Percentiles rank a stretch among this genome's conserved stretches.
Evolutionary conservation across 805 yeast species (phyloP).

Genomic region (Suhomyces faveliae): DNA sequence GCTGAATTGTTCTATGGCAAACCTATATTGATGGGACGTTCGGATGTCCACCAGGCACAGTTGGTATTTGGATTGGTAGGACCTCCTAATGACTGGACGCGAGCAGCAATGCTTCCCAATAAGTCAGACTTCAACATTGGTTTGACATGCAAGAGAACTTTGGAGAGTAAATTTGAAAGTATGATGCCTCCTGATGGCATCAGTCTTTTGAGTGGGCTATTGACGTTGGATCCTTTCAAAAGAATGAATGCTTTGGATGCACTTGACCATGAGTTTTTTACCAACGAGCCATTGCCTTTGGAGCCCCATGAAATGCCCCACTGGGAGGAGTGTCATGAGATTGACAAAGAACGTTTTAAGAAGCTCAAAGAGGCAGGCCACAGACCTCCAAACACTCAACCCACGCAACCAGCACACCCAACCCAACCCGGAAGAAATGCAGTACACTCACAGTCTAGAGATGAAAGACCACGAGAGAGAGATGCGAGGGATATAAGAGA

Average conservation of each 20-base stretch:
- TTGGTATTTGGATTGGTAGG: conserved; percentile 81
- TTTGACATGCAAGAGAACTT: conserved; percentile 45
- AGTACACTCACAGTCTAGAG: neutral
- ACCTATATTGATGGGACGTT: conserved; percentile 82
- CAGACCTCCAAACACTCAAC: neutral
- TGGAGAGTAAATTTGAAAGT: conserved; percentile 49
- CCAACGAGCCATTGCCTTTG: conserved; percentile 63
- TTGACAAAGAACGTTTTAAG: conserved; percentile 64
- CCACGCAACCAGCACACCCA: too few relatives aligned
- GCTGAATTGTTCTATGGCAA: conserved; percentile 81
- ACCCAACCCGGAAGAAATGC: too few relatives aligned
- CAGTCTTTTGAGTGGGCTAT: conserved; percentile 56
- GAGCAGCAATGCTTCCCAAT: conserved; percentile 56
- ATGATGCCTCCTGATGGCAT: conserved; percentile 48
- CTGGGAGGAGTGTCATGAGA: conserved; percentile 86
- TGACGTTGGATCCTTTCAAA: conserved; percentile 66
- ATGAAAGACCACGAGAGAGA: neutral
- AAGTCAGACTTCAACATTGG: conserved; percentile 45
- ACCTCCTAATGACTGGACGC: conserved; percentile 70
- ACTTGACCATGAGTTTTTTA: conserved; percentile 66
- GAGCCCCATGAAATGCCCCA: conserved; percentile 53
- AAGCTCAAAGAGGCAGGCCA: conserved; percentile 32
- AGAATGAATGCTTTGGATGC: conserved; percentile 83
- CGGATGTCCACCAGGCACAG: conserved; percentile 87
- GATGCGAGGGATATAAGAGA: neutral